These are phyloP conservation scores for Hymenoscyphus infarciens DNA, from an alignment of 2,329 filamentous ascomycete species.

Conservation along the genomic window DNA sequence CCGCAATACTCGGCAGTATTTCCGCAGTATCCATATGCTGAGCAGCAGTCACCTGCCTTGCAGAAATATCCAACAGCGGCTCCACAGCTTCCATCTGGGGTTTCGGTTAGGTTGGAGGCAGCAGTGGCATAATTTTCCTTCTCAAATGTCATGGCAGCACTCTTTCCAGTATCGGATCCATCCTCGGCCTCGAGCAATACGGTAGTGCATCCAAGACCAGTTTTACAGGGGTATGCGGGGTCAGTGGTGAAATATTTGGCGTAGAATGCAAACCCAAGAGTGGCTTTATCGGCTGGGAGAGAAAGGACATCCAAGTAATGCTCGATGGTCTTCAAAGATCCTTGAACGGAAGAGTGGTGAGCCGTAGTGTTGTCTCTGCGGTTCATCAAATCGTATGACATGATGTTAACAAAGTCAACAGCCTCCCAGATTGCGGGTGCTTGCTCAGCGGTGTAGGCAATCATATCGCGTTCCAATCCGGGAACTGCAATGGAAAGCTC, in stretches of 20 bases:
- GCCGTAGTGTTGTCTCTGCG: constrained; percentile 60
- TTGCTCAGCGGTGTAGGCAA: constrained; percentile 58
- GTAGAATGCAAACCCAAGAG: constrained; percentile 63
- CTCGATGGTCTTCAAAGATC: constrained; percentile 51
- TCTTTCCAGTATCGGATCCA: constrained; percentile 13
- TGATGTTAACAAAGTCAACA: constrained; percentile 66
- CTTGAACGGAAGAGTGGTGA: constrained; percentile 61
- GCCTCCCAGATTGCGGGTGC: constrained; percentile 54
- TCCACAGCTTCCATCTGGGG: constrained; percentile 18
- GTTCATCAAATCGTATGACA: constrained; percentile 71
- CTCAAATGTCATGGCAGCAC: constrained; percentile 20
- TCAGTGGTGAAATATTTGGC: constrained; percentile 59
- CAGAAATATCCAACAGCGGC: constrained; percentile 14
- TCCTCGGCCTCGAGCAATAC: constrained; percentile 49
- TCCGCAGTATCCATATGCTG: constrained; percentile 16
- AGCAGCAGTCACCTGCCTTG: constrained; percentile 16
- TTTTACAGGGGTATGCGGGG: constrained; percentile 37
- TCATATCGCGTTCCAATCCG: constrained; percentile 60
- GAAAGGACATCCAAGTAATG: constrained; percentile 52
- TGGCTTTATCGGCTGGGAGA: constrained; percentile 49
- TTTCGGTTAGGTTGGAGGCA: constrained; percentile 19
- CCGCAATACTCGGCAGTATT: constrained; percentile 13
- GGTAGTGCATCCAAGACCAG: constrained; percentile 52
- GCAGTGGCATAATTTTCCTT: constrained; percentile 8
- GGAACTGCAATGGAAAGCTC: constrained; percentile 67